Evolutionary conservation across 345 rosid species (phyloP).

Genomic region (Syzygium grande): DNA sequence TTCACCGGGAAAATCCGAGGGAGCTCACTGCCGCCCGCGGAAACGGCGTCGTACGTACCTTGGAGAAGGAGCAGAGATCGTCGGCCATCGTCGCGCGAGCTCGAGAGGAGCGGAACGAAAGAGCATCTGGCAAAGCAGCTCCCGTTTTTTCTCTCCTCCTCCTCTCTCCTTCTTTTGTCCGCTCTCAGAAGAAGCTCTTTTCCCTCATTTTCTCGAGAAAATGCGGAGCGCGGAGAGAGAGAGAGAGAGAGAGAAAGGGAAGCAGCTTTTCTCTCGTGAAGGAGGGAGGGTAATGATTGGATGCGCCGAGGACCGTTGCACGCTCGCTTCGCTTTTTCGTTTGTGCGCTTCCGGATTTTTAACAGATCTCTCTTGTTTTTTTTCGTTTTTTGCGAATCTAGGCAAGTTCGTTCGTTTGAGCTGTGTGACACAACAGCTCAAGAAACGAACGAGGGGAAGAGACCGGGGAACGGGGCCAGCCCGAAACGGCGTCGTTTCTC

Average conservation of each 20-base stretch:
- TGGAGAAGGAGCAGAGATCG: slow-evolving; percentile 58
- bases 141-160: not conserved
- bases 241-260: not conserved
- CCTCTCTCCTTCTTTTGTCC: not conserved
- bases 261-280: slow-evolving; percentile 4
- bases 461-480: not conserved
- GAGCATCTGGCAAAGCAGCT: slow-evolving; percentile 40
- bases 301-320: slow-evolving; percentile 4
- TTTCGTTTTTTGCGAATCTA: not conserved
- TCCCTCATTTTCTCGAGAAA: slow-evolving; percentile 4
- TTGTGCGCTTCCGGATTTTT: not conserved
- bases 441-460: not conserved
- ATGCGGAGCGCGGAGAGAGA: not conserved
- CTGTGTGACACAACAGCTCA: not conserved
- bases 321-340: not conserved
- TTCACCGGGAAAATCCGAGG: not conserved
- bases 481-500: not conserved
- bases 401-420: not conserved
- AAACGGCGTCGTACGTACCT: slow-evolving; percentile 27
- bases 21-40: not conserved
- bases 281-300: not conserved
- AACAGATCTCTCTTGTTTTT: not conserved
- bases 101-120: slow-evolving; percentile 9
- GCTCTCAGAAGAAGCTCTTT: not conserved
- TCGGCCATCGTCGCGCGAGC: slow-evolving; percentile 56